Percentiles rank a stretch among this genome's conserved stretches.
phyloP scores from a whole-genome alignment of 306 rosid genomes.

The Acacia crassicarpa region DNA sequence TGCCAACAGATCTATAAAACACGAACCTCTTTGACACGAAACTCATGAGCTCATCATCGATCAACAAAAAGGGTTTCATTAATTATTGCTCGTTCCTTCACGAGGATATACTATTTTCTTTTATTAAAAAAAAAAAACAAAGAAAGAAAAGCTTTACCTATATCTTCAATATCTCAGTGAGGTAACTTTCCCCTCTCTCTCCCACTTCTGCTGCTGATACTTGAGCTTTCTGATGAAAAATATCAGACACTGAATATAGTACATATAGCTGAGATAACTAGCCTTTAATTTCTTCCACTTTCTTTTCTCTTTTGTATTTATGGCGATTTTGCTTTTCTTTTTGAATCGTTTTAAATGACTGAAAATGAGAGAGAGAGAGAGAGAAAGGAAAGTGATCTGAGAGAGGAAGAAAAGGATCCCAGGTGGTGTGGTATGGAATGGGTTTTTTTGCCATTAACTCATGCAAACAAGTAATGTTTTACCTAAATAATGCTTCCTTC shows the following conservation, averaged over 20 bases:
- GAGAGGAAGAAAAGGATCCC: not conserved
- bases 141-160: not conserved
- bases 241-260: constrained; percentile 10
- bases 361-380: constrained; percentile 6
- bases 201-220: constrained; percentile 40
- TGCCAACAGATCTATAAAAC: not conserved
- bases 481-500: constrained; percentile 51
- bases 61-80: not conserved
- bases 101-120: not conserved
- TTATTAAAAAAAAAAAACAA: not conserved
- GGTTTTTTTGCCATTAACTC: constrained; percentile 46
- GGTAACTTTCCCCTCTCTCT: not conserved
- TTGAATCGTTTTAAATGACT: constrained; percentile 27
- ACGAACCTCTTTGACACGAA: not conserved
- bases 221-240: constrained; percentile 66
- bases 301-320: constrained; percentile 39
- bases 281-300: constrained; percentile 35
- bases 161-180: not conserved
- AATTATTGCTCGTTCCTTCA: not conserved
- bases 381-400: constrained; percentile 1
- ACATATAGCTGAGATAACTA: constrained; percentile 4
- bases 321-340: constrained; percentile 58
- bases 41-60: not conserved
- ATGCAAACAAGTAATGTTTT: constrained; percentile 43
- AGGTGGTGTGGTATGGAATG: constrained; percentile 11